Base-by-base conservation (phyloP, 2,329 filamentous ascomycete species). In the Polychaeton citri region DNA sequence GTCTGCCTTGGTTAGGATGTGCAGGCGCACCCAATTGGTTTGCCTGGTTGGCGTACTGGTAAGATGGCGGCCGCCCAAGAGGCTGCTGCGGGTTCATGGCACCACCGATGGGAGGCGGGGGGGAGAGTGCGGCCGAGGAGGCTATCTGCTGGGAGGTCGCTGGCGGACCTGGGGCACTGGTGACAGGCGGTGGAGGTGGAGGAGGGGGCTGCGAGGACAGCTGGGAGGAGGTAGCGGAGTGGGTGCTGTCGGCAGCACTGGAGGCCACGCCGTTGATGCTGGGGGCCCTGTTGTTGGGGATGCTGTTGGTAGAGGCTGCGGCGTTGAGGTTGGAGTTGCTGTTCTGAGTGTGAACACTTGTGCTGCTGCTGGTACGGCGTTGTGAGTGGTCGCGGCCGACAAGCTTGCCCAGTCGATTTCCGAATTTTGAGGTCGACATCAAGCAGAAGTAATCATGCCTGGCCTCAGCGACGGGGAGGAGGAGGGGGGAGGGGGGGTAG, bases 371-470 rank as follows among this genome's bases (percentile, higher is more conserved):
- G 39, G 78, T 80, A 69, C 77, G 81, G 63, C 81, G 78, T 73
- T 81, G 83, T 65, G 79, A 79, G 30, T 10, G 15, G 24, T 28
- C 24, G 15, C 24, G 24, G 69, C 83, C 81, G 65, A 81, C 79
- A 66, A 85, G 72, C 70, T 74, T 73, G 70, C 82, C 81, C 61
- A 84, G 75, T 64, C 79, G 76, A 60, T 75, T 74, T 15, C 24
- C 24, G 24, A 28, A 28, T 28, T 15, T 28, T 28, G 24, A 28
- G 24, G 24, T 28, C 24, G 24, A 28, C 24, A 28, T 28, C 24
- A 28, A 28, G 24, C 24, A 28, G 24, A 28, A 5, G 24, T 28
- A 28, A 28, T 28, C 24, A 28, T 28, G 24, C 24, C 24, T 28
- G 24, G 12, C 24, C 12, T 10, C 30, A 32, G 30, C 30, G 17